Evolutionary conservation across 176 grass and related monocot genomes (phyloP).

Genomic region (Olyra latifolia): DNA sequence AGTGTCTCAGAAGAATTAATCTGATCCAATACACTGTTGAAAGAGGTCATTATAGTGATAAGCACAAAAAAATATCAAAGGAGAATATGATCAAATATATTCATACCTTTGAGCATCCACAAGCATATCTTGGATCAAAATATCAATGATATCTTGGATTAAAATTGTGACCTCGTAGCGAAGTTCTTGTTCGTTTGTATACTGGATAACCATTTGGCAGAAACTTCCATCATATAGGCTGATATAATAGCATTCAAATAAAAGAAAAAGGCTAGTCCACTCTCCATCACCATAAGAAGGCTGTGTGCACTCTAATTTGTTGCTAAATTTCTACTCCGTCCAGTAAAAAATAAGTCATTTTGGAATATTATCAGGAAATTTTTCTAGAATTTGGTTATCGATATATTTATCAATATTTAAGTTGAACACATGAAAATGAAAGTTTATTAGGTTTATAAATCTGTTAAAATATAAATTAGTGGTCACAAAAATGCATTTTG

Average conservation of each 20-base stretch:
- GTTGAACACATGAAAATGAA: too few relatives aligned
- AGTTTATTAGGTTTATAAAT: too few relatives aligned
- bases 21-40: conserved; percentile 65
- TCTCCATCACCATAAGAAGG: conserved; percentile 2
- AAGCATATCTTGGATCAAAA: conserved; percentile 87
- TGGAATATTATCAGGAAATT: too few relatives aligned
- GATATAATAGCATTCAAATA: conserved; percentile 12
- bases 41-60: conserved; percentile 32
- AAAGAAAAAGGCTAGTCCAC: neutral
- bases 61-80: conserved; percentile 7
- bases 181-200: conserved; percentile 61
- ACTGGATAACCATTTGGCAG: conserved; percentile 46
- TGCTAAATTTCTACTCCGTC: neutral
- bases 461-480: too few relatives aligned
- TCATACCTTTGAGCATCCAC: conserved; percentile 72
- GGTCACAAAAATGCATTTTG: too few relatives aligned
- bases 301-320: neutral
- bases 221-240: conserved; percentile 14
- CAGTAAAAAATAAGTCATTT: too few relatives aligned
- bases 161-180: conserved; percentile 71
- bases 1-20: conserved; percentile 56
- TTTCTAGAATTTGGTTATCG: too few relatives aligned
- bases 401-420: too few relatives aligned
- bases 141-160: conserved; percentile 93
- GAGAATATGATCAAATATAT: conserved; percentile 12